These are phyloP conservation scores for Quercus mongolica DNA, from an alignment of 306 rosid species.

Conservation along the genomic window DNA sequence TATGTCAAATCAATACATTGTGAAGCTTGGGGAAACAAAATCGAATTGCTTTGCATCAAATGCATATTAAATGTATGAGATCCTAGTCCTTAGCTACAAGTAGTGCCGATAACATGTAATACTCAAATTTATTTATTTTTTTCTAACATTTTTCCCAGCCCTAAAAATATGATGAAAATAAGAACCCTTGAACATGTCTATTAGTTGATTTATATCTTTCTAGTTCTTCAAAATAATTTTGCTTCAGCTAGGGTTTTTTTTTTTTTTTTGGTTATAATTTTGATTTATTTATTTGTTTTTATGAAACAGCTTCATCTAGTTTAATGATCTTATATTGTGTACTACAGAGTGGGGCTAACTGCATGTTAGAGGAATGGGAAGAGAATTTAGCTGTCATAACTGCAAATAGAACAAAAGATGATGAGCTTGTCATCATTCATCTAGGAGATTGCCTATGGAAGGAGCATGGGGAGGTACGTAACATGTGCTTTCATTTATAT, in stretches of 20 bases:
- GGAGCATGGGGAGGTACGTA: constrained; percentile 78
- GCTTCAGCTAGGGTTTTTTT: neutral
- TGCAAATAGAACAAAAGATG: constrained; percentile 94
- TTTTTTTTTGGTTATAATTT: too few relatives aligned
- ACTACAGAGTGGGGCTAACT: constrained; percentile 53
- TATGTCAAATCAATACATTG: neutral
- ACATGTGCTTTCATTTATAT: neutral
- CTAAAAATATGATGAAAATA: neutral
- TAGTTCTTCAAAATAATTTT: neutral
- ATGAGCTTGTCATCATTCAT: constrained; percentile 78
- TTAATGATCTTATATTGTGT: constrained; percentile 7
- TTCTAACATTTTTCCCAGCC: neutral
- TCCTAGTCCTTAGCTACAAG: neutral
- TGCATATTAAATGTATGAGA: neutral
- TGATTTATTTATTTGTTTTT: too few relatives aligned
- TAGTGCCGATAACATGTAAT: neutral
- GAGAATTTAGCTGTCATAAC: constrained; percentile 86
- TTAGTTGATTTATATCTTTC: neutral
- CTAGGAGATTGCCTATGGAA: constrained; percentile 95
- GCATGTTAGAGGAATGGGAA: constrained; percentile 92
- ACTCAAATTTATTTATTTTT: neutral
- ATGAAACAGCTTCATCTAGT: neutral
- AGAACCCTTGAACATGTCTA: neutral
- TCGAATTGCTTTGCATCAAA: neutral
- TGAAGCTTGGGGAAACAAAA: neutral